Evolutionary conservation across 176 grass and related monocot genomes (phyloP).

Genomic region (Chrysopogon serrulatus): DNA sequence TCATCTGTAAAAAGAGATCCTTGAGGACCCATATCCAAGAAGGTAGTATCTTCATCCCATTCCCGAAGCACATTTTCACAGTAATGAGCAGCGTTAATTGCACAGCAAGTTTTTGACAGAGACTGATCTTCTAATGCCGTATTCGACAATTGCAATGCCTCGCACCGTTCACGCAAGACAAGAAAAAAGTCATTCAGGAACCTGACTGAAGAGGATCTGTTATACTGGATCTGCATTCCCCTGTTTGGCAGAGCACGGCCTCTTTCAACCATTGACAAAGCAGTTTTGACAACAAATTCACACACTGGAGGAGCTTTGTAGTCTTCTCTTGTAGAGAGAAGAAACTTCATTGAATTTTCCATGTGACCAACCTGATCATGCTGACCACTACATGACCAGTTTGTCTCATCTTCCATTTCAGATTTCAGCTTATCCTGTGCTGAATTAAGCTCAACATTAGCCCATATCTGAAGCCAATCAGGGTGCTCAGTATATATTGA

Average conservation of each 20-base stretch:
- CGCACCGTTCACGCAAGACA: constrained; percentile 51
- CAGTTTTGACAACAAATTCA: constrained; percentile 76
- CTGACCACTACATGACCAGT: constrained; percentile 50
- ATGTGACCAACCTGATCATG: constrained; percentile 26
- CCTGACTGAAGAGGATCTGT: constrained; percentile 50
- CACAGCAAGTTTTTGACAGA: constrained; percentile 47
- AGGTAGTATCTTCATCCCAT: constrained; percentile 75
- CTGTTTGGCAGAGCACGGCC: constrained; percentile 53
- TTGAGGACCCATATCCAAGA: constrained; percentile 58
- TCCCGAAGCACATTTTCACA: constrained; percentile 64
- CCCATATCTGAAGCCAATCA: constrained; percentile 91
- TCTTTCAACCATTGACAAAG: constrained; percentile 76
- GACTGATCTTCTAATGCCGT: constrained; percentile 50
- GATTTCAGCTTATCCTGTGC: constrained; percentile 63
- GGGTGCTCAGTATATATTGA: constrained; percentile 77
- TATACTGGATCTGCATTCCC: constrained; percentile 51
- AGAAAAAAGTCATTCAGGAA: constrained; percentile 79
- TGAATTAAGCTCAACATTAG: constrained; percentile 61
- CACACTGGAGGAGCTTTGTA: constrained; percentile 75
- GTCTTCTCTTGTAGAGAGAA: constrained; percentile 83
- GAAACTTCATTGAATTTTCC: constrained; percentile 40
- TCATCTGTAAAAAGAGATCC: constrained; percentile 72
- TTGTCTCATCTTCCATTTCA: constrained; percentile 52
- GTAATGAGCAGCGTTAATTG: constrained; percentile 64
- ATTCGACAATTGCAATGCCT: constrained; percentile 49